Evolutionary conservation across 768 basidiomycete species (phyloP).

Genomic region (Strobilomyces confusus): DNA sequence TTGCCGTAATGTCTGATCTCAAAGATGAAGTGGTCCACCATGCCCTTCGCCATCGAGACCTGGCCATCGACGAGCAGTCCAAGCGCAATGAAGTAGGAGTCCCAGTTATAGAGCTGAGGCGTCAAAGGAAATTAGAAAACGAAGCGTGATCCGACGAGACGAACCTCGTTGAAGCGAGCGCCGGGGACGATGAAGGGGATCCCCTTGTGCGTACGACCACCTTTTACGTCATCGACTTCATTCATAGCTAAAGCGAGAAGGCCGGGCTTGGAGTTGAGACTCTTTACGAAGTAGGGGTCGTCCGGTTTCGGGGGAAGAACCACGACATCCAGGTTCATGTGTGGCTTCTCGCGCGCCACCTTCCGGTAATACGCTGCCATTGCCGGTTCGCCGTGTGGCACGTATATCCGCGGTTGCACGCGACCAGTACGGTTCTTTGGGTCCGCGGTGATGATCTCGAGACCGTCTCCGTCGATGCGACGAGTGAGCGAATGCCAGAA

Average conservation of each 20-base stretch:
- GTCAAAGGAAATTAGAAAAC: conserved; percentile 5
- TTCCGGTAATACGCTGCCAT: conserved; percentile 95
- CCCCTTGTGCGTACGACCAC: conserved; percentile 81
- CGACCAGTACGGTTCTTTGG: conserved; percentile 95
- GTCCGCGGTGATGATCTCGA: conserved; percentile 96
- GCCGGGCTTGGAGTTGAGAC: conserved; percentile 90
- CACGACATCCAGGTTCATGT: conserved; percentile 90
- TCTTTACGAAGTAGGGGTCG: conserved; percentile 85
- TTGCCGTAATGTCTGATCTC: conserved; percentile 98
- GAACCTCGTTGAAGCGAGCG: conserved; percentile 88
- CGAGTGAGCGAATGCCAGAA: conserved; percentile 98
- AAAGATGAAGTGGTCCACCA: conserved; percentile 99
- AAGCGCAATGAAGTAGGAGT: conserved; percentile 91
- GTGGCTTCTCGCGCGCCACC: conserved; percentile 88
- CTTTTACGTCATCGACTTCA: conserved; percentile 74
- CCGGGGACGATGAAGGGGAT: conserved; percentile 98
- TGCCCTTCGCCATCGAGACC: conserved; percentile 91
- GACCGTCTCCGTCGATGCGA: conserved; percentile 93
- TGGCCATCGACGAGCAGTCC: conserved; percentile 94
- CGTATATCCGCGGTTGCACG: conserved; percentile 89
- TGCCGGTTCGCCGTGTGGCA: conserved; percentile 87
- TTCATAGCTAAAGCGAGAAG: conserved; percentile 95
- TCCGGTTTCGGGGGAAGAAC: conserved; percentile 85
- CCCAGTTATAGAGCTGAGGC: conserved; percentile 85
- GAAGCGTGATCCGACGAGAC: conserved; percentile 19